Conservation (phyloP, 2,329 filamentous ascomycete genomes). For the Calonectria naviculata region DNA sequence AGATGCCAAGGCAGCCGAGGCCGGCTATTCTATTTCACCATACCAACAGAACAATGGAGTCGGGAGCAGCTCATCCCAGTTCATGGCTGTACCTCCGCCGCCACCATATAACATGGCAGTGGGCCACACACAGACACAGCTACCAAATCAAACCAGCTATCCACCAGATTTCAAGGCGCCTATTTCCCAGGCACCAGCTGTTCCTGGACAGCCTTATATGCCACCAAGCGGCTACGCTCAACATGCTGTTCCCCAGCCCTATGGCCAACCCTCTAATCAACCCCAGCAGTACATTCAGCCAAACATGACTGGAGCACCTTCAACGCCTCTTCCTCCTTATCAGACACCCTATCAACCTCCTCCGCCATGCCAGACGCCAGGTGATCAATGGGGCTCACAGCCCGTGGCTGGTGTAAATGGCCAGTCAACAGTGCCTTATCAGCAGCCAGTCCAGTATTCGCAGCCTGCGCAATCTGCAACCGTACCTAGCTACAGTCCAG, state of each 20-base stretch:
- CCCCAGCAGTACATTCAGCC: neutral
- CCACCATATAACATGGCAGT: conserved; percentile 25
- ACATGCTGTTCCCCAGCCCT: neutral
- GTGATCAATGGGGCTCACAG: too few relatives aligned
- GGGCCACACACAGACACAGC: neutral
- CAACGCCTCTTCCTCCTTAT: neutral
- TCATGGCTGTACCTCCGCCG: conserved; percentile 11
- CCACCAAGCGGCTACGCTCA: neutral
- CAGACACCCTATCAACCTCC: neutral
- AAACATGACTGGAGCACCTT: neutral
- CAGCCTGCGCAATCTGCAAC: neutral
- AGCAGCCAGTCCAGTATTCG: neutral
- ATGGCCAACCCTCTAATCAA: neutral
- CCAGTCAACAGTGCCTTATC: neutral
- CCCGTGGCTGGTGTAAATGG: neutral
- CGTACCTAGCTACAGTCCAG: neutral
- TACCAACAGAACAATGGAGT: conserved; percentile 20
- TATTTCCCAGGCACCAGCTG: neutral
- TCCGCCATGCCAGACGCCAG: too few relatives aligned
- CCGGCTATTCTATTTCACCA: conserved; percentile 28
- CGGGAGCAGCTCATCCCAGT: conserved; percentile 9
- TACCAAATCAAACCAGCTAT: neutral
- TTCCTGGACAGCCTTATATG: neutral
- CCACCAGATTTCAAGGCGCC: conserved; percentile 20
- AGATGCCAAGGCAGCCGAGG: conserved; percentile 42